These are phyloP conservation scores for Colletotrichum spaethianum DNA, from an alignment of 2,329 filamentous ascomycete species.

Conservation along the genomic window DNA sequence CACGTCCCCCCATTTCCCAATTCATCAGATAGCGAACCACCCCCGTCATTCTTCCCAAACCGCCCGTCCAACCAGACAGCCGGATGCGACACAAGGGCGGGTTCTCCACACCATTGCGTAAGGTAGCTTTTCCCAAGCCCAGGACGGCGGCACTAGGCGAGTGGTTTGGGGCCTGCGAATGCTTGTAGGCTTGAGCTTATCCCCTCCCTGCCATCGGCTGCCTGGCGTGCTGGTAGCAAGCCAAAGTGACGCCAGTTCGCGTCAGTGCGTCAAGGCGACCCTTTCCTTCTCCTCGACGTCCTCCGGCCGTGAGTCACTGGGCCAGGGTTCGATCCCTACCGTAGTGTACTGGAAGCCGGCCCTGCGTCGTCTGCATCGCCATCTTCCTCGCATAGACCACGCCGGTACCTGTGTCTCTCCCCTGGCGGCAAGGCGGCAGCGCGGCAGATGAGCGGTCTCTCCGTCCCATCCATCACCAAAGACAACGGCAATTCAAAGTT, in stretches of 20 bases:
- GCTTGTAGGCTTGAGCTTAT: conserved; percentile 14
- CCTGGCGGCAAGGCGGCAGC: not conserved
- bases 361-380: not conserved
- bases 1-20: not conserved
- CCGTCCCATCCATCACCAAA: not conserved
- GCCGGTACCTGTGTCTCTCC: too few species aligned
- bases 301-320: conserved; percentile 7
- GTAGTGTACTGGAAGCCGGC: not conserved
- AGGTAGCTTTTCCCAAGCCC: not conserved
- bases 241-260: not conserved
- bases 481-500: not conserved
- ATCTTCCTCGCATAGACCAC: not conserved
- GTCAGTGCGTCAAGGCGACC: not conserved
- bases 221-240: too few species aligned
- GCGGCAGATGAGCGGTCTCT: not conserved
- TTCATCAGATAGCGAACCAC: not conserved
- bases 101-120: not conserved
- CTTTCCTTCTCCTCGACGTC: not conserved
- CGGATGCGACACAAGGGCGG: not conserved
- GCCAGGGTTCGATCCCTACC: not conserved
- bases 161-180: not conserved
- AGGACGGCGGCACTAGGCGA: not conserved
- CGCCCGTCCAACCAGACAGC: not conserved
- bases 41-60: not conserved
- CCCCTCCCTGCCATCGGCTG: not conserved